Conservation (phyloP, 2,329 filamentous ascomycete genomes). For the Bipolaris gigantea region DNA sequence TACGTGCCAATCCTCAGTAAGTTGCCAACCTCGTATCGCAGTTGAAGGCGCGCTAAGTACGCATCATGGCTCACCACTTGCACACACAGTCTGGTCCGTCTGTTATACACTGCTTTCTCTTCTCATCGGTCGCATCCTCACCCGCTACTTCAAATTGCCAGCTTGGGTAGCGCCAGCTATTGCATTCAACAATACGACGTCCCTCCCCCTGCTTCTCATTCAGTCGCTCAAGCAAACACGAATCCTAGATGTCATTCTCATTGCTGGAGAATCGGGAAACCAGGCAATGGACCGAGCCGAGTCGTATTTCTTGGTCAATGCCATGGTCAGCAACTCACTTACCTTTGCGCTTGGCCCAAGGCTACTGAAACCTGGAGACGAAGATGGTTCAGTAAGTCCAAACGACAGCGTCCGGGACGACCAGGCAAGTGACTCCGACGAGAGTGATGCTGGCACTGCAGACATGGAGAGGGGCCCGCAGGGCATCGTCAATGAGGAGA, state of each 20-base stretch:
- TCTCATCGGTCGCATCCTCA: slow-evolving; percentile 49
- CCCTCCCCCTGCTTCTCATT: slow-evolving; percentile 56
- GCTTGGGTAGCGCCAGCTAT: slow-evolving; percentile 58
- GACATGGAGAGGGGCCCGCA: slow-evolving; percentile 31
- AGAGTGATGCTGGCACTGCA: slow-evolving; percentile 24
- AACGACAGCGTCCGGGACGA: slow-evolving; percentile 3
- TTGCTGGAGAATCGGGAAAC: slow-evolving; percentile 47
- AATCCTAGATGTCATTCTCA: slow-evolving; percentile 55
- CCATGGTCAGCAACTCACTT: slow-evolving; percentile 64
- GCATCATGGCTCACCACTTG: slow-evolving; percentile 12
- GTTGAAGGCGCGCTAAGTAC: background rate
- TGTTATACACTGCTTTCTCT: slow-evolving; percentile 56
- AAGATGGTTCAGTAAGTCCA: slow-evolving; percentile 46
- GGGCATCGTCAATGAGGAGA: slow-evolving; percentile 50
- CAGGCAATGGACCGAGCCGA: slow-evolving; percentile 62
- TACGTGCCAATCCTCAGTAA: slow-evolving; percentile 55
- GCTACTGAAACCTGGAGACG: slow-evolving; percentile 55
- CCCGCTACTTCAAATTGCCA: slow-evolving; percentile 53
- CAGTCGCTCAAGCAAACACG: slow-evolving; percentile 59
- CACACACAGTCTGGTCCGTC: slow-evolving; percentile 52
- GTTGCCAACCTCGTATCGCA: background rate
- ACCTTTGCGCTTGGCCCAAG: slow-evolving; percentile 66
- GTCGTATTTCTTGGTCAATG: slow-evolving; percentile 67
- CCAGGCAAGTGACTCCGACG: slow-evolving; percentile 18
- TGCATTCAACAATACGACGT: slow-evolving; percentile 62